phyloP scores from a whole-genome alignment of 1,139 yeast species.

The Suhomyces kunorum region DNA sequence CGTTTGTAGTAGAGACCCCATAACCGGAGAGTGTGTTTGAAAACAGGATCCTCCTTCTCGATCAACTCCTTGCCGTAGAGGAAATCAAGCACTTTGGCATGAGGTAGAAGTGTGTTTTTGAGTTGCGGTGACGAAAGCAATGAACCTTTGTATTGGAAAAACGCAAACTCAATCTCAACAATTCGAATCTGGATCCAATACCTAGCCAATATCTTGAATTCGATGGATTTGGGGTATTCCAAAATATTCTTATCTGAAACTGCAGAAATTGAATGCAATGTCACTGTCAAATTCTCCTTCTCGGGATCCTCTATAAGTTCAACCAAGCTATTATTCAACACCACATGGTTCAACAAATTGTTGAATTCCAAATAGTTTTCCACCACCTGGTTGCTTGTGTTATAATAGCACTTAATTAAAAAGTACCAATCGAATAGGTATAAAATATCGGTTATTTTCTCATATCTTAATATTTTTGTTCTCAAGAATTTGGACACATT shows the following conservation, averaged over 20 bases:
- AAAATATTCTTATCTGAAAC: neutral
- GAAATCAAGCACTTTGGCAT: constrained; percentile 19
- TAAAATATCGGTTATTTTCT: constrained; percentile 28
- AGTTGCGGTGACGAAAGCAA: constrained; percentile 32
- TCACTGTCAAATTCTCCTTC: constrained; percentile 6
- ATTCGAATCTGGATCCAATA: constrained; percentile 36
- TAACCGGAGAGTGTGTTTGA: constrained; percentile 18
- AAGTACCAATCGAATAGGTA: constrained; percentile 36
- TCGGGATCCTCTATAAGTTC: constrained; percentile 22
- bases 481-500: constrained; percentile 26
- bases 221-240: constrained; percentile 18
- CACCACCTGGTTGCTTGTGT: constrained; percentile 24
- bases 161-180: constrained; percentile 32
- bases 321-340: constrained; percentile 31
- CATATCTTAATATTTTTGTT: constrained; percentile 22
- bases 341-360: constrained; percentile 29
- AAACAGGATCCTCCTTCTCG: constrained; percentile 16
- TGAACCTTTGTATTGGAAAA: constrained; percentile 36
- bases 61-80: constrained; percentile 21
- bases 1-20: constrained; percentile 33
- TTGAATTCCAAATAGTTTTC: constrained; percentile 37
- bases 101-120: constrained; percentile 32
- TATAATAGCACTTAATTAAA: constrained; percentile 27
- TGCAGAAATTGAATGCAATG: neutral
- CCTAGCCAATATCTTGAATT: constrained; percentile 24